A percentile compares a stretch with the other conserved stretches of the same genome.
phyloP scores from a whole-genome alignment of 108 stramenopile genomes.

The Nannochloropsis salina region DNA sequence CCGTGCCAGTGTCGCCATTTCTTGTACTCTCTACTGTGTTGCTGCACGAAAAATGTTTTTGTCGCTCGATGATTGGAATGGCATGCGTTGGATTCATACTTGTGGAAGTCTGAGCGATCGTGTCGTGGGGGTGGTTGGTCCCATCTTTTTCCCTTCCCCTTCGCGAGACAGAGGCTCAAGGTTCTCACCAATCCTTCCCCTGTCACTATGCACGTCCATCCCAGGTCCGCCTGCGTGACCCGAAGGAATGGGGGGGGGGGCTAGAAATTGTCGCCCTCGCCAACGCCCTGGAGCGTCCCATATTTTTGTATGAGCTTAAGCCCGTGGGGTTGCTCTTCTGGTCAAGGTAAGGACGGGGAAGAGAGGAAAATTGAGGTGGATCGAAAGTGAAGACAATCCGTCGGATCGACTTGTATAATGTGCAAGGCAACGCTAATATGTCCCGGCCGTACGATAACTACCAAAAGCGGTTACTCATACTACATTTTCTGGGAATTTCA shows the following conservation, averaged over 20 bases:
- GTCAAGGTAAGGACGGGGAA: neutral
- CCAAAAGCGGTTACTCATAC: too few species aligned
- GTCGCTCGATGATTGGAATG: too few species aligned
- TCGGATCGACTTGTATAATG: neutral
- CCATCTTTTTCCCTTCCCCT: neutral
- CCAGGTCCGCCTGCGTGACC: conserved; percentile 65
- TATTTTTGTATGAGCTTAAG: conserved; percentile 83
- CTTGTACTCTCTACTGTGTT: too few species aligned
- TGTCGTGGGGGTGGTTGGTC: too few species aligned
- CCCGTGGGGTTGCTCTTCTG: conserved; percentile 18
- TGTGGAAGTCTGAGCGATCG: too few species aligned
- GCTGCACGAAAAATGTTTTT: too few species aligned
- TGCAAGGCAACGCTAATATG: too few species aligned
- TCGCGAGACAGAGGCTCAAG: neutral
- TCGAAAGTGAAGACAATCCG: neutral
- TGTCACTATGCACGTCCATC: neutral
- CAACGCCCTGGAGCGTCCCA: conserved; percentile 79
- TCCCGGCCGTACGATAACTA: too few species aligned
- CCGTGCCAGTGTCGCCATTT: too few species aligned
- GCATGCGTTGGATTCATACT: too few species aligned
- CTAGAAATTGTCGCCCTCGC: conserved; percentile 90
- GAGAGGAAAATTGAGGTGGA: neutral
- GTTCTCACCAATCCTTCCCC: neutral
- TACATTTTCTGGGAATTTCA: too few species aligned
- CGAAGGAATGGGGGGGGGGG: conserved; percentile 90